Evolutionary conservation across 83 land plant species (phyloP).

Genomic region (Larix sibirica): DNA sequence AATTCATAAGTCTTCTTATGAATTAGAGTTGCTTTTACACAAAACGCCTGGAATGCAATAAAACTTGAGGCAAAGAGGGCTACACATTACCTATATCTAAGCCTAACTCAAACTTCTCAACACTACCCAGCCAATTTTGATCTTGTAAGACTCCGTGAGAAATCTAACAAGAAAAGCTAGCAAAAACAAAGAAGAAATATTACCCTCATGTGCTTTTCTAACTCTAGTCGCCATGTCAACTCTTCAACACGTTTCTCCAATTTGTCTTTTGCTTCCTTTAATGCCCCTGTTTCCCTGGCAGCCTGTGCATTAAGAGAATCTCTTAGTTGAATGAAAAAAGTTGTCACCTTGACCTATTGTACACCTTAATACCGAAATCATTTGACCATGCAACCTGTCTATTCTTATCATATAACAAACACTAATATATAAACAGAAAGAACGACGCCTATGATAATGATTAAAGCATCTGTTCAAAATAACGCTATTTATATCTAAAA

Average conservation of each 20-base stretch:
- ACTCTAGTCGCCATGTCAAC: slow-evolving; percentile 73
- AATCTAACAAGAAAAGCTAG: background rate
- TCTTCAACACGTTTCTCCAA: slow-evolving; percentile 82
- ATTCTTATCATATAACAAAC: background rate
- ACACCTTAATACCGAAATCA: background rate
- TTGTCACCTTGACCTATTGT: background rate
- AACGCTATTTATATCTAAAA: background rate
- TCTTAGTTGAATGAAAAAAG: background rate
- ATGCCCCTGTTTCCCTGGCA: slow-evolving; percentile 88
- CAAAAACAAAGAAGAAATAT: background rate
- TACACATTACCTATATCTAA: background rate
- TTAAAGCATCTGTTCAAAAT: background rate
- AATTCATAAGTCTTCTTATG: background rate
- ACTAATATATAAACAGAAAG: background rate
- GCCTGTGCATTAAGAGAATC: slow-evolving; percentile 47
- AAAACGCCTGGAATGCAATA: background rate
- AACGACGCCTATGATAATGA: background rate
- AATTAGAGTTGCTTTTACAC: too few relatives aligned
- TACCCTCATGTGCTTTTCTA: slow-evolving; percentile 84
- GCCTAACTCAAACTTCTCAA: background rate
- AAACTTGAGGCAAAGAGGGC: background rate
- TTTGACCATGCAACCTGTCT: background rate
- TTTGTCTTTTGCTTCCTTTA: slow-evolving; percentile 87
- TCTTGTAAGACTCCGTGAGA: slow-evolving; percentile 4
- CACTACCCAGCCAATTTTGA: background rate